Evolutionary conservation across 1,284 basidiomycete genomes (phyloP).

Genomic region (Ceratobasidium sp.): DNA sequence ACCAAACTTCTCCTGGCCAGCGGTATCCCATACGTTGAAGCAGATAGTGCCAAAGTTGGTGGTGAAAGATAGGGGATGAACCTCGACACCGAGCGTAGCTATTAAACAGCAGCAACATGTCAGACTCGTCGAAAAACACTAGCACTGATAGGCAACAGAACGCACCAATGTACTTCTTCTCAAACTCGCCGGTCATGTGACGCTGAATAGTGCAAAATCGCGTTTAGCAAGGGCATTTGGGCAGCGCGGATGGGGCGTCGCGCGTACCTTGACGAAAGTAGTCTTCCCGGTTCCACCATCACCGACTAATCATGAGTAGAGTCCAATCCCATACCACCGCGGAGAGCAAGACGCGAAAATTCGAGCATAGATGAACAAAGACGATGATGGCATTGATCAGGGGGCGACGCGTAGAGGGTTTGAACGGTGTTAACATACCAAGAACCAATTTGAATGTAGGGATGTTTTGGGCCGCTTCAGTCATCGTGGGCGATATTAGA

Average conservation of each 20-base stretch:
- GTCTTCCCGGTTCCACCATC: slow-evolving; percentile 99
- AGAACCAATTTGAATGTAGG: slow-evolving; percentile 99
- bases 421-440: slow-evolving; percentile 65
- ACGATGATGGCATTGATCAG: slow-evolving; percentile 38
- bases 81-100: slow-evolving; percentile 99
- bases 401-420: slow-evolving; percentile 17
- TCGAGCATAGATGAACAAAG: slow-evolving; percentile 47
- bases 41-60: slow-evolving; percentile 99
- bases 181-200: slow-evolving; percentile 99
- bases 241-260: background rate
- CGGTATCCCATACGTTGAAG: slow-evolving; percentile 99
- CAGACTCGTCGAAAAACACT: slow-evolving; percentile 4
- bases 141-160: background rate
- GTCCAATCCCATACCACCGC: slow-evolving; percentile 45
- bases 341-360: slow-evolving; percentile 41
- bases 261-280: slow-evolving; percentile 91
- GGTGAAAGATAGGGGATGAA: slow-evolving; percentile 95
- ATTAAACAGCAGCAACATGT: slow-evolving; percentile 47
- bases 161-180: slow-evolving; percentile 99
- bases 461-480: slow-evolving; percentile 54
- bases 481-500: slow-evolving; percentile 38
- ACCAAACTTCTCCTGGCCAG: slow-evolving; percentile 99
- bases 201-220: slow-evolving; percentile 65
- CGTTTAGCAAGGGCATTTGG: slow-evolving; percentile 32
- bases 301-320: slow-evolving; percentile 71